A percentile compares a stretch with the other conserved stretches of the same genome.
Conservation (phyloP, 2,329 filamentous ascomycete species). For the Xylariaceae sp. region DNA sequence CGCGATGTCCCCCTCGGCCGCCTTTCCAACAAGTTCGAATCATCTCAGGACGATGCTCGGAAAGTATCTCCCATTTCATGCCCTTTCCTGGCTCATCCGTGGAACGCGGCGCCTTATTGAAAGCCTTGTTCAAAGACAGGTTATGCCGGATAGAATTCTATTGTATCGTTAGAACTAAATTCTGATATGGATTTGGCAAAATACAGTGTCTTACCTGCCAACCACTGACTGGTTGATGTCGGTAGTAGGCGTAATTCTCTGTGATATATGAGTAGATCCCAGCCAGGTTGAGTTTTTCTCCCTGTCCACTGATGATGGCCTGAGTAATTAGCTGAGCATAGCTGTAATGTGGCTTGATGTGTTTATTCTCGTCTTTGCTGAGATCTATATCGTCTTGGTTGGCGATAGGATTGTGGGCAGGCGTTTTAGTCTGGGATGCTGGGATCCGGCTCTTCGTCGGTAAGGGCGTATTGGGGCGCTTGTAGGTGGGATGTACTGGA, state of each 20-base stretch:
- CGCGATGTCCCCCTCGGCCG: conserved; percentile 58
- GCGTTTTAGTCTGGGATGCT: conserved; percentile 36
- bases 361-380: conserved; percentile 75
- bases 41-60: conserved; percentile 82
- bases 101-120: conserved; percentile 85
- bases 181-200: neutral
- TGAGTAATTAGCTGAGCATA: conserved; percentile 97
- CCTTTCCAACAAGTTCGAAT: conserved; percentile 63
- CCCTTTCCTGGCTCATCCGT: conserved; percentile 97
- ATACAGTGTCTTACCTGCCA: conserved; percentile 68
- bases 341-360: conserved; percentile 92
- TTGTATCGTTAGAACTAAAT: conserved; percentile 23
- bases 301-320: conserved; percentile 79
- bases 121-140: conserved; percentile 87
- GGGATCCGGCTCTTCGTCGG: conserved; percentile 38
- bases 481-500: conserved; percentile 56
- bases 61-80: conserved; percentile 96
- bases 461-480: conserved; percentile 56
- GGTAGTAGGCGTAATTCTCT: conserved; percentile 87
- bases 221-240: conserved; percentile 67
- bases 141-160: conserved; percentile 97
- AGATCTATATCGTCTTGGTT: conserved; percentile 62
- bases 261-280: conserved; percentile 95
- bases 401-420: conserved; percentile 35
- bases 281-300: conserved; percentile 83